Evolutionary conservation across 2,329 filamentous ascomycete species (phyloP).

Genomic region (Capronia epimyces): DNA sequence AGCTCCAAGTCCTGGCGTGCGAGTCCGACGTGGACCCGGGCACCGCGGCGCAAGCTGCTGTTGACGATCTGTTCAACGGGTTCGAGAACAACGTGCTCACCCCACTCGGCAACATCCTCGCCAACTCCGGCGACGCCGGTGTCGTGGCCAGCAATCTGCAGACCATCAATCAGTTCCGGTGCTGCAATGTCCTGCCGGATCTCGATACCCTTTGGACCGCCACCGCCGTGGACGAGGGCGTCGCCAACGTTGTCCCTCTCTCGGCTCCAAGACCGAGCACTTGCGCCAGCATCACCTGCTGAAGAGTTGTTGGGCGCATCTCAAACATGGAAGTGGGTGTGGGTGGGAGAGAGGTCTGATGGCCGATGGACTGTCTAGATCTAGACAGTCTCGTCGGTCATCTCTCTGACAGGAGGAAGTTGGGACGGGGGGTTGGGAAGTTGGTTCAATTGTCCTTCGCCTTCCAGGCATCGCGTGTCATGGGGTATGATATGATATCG

Average conservation of each 20-base stretch:
- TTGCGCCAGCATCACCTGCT: constrained; percentile 12
- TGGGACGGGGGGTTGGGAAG: no score
- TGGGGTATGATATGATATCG: no score
- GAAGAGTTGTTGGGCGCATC: not conserved
- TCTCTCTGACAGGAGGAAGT: no score
- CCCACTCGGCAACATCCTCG: constrained; percentile 9
- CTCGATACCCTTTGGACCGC: constrained; percentile 9
- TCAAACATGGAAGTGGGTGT: not conserved
- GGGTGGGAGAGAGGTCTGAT: not conserved
- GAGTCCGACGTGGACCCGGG: constrained; percentile 1
- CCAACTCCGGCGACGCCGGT: constrained; percentile 1
- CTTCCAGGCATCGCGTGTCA: no score
- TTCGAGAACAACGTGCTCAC: constrained; percentile 10
- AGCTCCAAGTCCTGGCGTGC: constrained; percentile 10
- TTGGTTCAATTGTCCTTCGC: no score
- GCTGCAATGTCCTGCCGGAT: constrained; percentile 14
- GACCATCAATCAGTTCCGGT: constrained; percentile 15
- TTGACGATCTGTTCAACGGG: constrained; percentile 7
- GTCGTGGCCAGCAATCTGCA: constrained; percentile 3
- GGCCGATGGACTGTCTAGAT: no score
- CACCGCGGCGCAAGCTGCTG: constrained; percentile 7
- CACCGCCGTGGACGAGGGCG: constrained; percentile 13
- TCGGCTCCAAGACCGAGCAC: constrained; percentile 5
- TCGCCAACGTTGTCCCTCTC: constrained; percentile 5
- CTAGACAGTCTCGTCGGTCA: no score